phyloP scores from a whole-genome alignment of 148 eudicot species.

The Persicaria tinctoria region DNA sequence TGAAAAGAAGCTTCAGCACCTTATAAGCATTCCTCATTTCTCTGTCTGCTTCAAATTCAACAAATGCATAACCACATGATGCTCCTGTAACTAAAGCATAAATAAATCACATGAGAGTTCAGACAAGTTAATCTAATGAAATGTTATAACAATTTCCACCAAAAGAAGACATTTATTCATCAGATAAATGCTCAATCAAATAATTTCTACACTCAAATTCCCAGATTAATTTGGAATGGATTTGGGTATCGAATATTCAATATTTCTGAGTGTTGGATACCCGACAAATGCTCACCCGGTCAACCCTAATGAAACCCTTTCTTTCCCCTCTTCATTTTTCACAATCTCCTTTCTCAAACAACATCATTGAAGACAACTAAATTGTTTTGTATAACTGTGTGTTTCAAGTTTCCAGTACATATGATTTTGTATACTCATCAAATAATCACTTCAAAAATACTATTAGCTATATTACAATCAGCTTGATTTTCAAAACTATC shows the following conservation, averaged over 20 bases:
- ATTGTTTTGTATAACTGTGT: no score
- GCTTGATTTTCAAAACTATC: no score
- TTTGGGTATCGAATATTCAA: constrained; percentile 5
- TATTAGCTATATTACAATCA: no score
- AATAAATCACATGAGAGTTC: constrained; percentile 13
- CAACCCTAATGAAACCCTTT: neutral
- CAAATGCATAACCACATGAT: constrained; percentile 95
- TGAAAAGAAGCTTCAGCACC: constrained; percentile 27
- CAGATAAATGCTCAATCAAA: neutral
- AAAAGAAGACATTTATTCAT: neutral
- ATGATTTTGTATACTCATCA: no score
- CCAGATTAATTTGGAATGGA: neutral
- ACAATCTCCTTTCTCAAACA: neutral
- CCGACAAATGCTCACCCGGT: neutral
- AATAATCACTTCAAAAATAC: no score
- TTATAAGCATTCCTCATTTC: constrained; percentile 89
- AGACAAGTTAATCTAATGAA: neutral
- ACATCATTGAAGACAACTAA: neutral
- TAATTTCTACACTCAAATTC: neutral
- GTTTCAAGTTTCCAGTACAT: no score
- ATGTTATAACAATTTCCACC: neutral
- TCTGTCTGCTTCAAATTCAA: constrained; percentile 75
- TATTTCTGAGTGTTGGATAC: neutral
- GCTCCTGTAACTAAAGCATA: constrained; percentile 82
- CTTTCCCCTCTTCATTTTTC: neutral